phyloP scores from a whole-genome alignment of 805 yeast species.

The Schwanniomyces pseudopolymorphus region DNA sequence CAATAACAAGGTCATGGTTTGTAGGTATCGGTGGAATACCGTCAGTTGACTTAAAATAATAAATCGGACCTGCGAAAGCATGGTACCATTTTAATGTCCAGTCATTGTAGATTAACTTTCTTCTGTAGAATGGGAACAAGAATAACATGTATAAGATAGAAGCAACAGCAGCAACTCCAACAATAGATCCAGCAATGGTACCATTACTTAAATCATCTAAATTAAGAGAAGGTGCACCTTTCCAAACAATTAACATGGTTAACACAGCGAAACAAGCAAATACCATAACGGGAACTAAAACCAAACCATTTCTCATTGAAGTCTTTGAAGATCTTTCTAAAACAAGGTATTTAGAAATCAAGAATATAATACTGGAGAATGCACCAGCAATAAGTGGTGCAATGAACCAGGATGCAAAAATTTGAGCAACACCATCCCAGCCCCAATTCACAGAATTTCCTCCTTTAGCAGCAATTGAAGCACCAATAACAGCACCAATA shows the following conservation, averaged over 20 bases:
- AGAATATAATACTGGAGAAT: conserved; percentile 58
- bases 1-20: conserved; percentile 54
- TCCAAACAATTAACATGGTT: conserved; percentile 78
- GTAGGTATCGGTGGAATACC: conserved; percentile 67
- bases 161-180: conserved; percentile 67
- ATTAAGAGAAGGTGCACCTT: conserved; percentile 70
- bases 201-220: conserved; percentile 53
- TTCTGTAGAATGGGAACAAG: conserved; percentile 59
- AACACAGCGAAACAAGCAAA: conserved; percentile 59
- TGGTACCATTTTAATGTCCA: conserved; percentile 66
- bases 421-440: conserved; percentile 70
- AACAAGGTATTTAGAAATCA: conserved; percentile 58
- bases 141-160: conserved; percentile 49
- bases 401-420: conserved; percentile 78
- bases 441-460: conserved; percentile 66
- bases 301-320: conserved; percentile 54
- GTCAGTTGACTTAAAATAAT: conserved; percentile 53
- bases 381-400: conserved; percentile 71
- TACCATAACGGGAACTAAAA: conserved; percentile 60
- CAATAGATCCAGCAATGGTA: conserved; percentile 56
- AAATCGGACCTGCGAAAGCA: conserved; percentile 54
- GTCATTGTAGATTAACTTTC: conserved; percentile 61
- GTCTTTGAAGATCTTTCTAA: conserved; percentile 50
- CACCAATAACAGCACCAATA: conserved; percentile 73
- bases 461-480: conserved; percentile 73